Evolutionary conservation across 2,329 filamentous ascomycete species (phyloP).

Genomic region (Fusarium sublunatum): DNA sequence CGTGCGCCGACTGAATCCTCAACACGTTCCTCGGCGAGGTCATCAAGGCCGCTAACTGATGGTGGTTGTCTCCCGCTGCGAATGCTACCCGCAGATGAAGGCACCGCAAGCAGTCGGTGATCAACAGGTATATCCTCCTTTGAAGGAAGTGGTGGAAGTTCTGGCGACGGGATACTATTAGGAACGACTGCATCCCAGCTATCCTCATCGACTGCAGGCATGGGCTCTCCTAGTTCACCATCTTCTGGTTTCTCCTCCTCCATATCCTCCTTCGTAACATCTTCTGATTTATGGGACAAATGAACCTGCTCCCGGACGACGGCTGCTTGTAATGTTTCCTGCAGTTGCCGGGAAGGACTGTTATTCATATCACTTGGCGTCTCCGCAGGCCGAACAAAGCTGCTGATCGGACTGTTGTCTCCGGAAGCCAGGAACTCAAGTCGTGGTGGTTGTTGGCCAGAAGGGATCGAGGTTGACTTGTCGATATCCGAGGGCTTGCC

Average conservation of each 20-base stretch:
- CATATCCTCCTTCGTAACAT: background rate
- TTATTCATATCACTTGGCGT: slow-evolving; percentile 29
- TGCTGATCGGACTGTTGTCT: slow-evolving; percentile 41
- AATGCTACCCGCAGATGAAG: slow-evolving; percentile 52
- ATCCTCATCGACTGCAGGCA: slow-evolving; percentile 9
- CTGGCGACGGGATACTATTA: slow-evolving; percentile 36
- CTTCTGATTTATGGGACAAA: slow-evolving; percentile 5
- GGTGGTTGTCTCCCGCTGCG: slow-evolving; percentile 64
- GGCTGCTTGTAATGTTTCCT: slow-evolving; percentile 28
- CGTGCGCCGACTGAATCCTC: slow-evolving; percentile 42
- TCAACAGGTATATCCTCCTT: slow-evolving; percentile 15
- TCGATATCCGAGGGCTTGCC: slow-evolving; percentile 24
- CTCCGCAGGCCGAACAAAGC: slow-evolving; percentile 39
- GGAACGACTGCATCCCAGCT: slow-evolving; percentile 39
- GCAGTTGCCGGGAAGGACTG: slow-evolving; percentile 38
- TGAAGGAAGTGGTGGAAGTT: slow-evolving; percentile 22
- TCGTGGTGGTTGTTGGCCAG: slow-evolving; percentile 43
- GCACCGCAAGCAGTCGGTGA: slow-evolving; percentile 22
- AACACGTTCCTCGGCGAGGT: slow-evolving; percentile 43
- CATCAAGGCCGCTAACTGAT: slow-evolving; percentile 51
- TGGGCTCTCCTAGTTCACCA: slow-evolving; percentile 4
- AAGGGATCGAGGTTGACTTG: slow-evolving; percentile 47
- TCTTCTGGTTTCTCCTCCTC: background rate
- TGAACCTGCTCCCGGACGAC: slow-evolving; percentile 3
- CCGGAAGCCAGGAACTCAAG: slow-evolving; percentile 35